These are phyloP conservation scores for Cornus controversa DNA, from an alignment of 148 eudicot genomes.

Conservation along the genomic window DNA sequence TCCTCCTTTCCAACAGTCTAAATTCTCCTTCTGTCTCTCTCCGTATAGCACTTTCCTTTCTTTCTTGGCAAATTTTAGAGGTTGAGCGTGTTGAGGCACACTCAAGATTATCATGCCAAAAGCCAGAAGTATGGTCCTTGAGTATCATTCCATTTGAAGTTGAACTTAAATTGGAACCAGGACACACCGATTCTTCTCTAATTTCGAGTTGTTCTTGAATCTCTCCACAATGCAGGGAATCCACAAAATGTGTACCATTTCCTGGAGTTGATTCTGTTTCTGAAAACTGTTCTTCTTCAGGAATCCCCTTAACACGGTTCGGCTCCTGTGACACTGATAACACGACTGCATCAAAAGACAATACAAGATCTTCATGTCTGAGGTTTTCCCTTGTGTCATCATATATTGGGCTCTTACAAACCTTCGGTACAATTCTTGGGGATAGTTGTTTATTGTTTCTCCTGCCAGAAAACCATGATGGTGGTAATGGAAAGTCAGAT, in stretches of 20 bases:
- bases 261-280: too few relatives aligned
- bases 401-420: slow-evolving; percentile 29
- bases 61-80: slow-evolving; percentile 27
- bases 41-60: slow-evolving; percentile 47
- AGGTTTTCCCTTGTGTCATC: slow-evolving; percentile 10
- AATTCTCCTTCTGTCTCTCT: slow-evolving; percentile 61
- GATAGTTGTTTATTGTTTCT: slow-evolving; percentile 26
- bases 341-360: slow-evolving; percentile 58
- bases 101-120: slow-evolving; percentile 10
- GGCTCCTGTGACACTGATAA: slow-evolving; percentile 45
- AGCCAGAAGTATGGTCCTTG: slow-evolving; percentile 7
- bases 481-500: slow-evolving; percentile 29
- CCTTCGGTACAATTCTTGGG: slow-evolving; percentile 24
- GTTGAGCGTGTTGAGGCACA: neutral
- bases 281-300: slow-evolving; percentile 6
- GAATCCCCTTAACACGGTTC: slow-evolving; percentile 24
- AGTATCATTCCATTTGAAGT: slow-evolving; percentile 24
- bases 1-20: slow-evolving; percentile 50
- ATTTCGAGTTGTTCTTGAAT: slow-evolving; percentile 34
- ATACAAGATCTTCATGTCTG: slow-evolving; percentile 18
- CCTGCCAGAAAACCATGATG: slow-evolving; percentile 38
- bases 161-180: neutral
- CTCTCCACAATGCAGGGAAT: neutral
- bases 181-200: slow-evolving; percentile 1
- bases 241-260: too few relatives aligned